phyloP scores from a whole-genome alignment of 2,329 filamentous ascomycete genomes.

The Raffaelea ambrosiae region DNA sequence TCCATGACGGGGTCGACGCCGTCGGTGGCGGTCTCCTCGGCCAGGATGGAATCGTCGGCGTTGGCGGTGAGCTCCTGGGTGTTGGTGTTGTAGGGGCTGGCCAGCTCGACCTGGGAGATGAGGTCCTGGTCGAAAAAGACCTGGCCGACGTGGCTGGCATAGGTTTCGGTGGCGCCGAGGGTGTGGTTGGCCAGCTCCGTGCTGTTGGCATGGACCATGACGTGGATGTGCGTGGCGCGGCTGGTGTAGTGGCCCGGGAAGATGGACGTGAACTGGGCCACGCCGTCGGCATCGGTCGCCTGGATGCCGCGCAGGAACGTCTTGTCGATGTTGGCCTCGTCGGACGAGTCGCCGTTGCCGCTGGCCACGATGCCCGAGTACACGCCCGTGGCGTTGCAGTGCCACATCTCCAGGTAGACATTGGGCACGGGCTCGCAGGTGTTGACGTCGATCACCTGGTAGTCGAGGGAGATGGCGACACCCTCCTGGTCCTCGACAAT shows the following conservation, averaged over 20 bases:
- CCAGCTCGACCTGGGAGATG: slow-evolving; percentile 37
- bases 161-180: slow-evolving; percentile 34
- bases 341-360: slow-evolving; percentile 22
- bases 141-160: slow-evolving; percentile 49
- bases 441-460: slow-evolving; percentile 44
- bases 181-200: slow-evolving; percentile 39
- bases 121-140: slow-evolving; percentile 53
- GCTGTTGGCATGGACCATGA: slow-evolving; percentile 18
- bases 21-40: slow-evolving; percentile 27
- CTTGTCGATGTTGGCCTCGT: slow-evolving; percentile 22
- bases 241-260: slow-evolving; percentile 38
- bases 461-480: slow-evolving; percentile 38
- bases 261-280: slow-evolving; percentile 30
- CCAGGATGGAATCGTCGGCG: slow-evolving; percentile 29
- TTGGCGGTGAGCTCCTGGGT: slow-evolving; percentile 35
- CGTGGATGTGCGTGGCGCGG: slow-evolving; percentile 29
- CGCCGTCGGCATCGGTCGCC: slow-evolving; percentile 28
- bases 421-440: slow-evolving; percentile 43
- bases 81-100: slow-evolving; percentile 35
- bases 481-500: slow-evolving; percentile 38
- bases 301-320: slow-evolving; percentile 37
- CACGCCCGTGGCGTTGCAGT: slow-evolving; percentile 30
- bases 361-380: slow-evolving; percentile 26
- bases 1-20: slow-evolving; percentile 39
- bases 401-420: slow-evolving; percentile 44